Evolutionary conservation across 2,329 filamentous ascomycete species (phyloP), one percentile per base, ranked within the genome.

Genomic region (Colletotrichum sp.): DNA sequence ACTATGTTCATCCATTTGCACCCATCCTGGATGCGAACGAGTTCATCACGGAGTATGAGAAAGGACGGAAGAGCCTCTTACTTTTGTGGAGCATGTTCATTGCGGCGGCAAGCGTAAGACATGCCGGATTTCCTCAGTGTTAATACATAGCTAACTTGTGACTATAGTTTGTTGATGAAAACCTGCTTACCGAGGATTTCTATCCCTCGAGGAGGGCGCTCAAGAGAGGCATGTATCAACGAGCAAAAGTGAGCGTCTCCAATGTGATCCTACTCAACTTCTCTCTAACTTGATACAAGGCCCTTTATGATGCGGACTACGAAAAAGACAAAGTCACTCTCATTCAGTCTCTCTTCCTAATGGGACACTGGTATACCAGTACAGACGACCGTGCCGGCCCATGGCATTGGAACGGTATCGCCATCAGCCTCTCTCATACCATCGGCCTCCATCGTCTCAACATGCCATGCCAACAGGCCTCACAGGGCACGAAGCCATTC

Each of bases 371-470:
- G 82, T 86, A 86, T 65, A 83, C 83, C 0, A 83, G 86, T 49
- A 80, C 83, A 0, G 84, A 87, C 64, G 85, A 88, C 65, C 82
- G 85, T 15, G 82, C 81, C 10, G 84, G 86, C 12, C 83, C 86
- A 0, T 88, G 86, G 86, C 85, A 88, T 71, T 88, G 87, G 86
- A 85, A 83, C 6, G 85, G 87, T n/a, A 81, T 86, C 28, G 86
- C 87, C 7, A 85, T 88, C 66, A 83, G 81, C 32, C 81, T 88
- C 4, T 85, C 83, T 18, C 86, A 88, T 32, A 85, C 84, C 5
- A 81, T 87, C 3, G 87, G 87, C 1, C 80, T 88, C 0, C 86
- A 88, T 77, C 84, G 84, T 36, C 36, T 71, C 10, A 73, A 63
- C 21, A 60, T 60, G 62, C 68, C 72, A 7, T 57, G 57, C 15